Percentiles rank a stretch among this genome's conserved stretches.
Evolutionary conservation across 371 early-diverging fungal species (phyloP).

Genomic region (Syncephalastrum monosporum): DNA sequence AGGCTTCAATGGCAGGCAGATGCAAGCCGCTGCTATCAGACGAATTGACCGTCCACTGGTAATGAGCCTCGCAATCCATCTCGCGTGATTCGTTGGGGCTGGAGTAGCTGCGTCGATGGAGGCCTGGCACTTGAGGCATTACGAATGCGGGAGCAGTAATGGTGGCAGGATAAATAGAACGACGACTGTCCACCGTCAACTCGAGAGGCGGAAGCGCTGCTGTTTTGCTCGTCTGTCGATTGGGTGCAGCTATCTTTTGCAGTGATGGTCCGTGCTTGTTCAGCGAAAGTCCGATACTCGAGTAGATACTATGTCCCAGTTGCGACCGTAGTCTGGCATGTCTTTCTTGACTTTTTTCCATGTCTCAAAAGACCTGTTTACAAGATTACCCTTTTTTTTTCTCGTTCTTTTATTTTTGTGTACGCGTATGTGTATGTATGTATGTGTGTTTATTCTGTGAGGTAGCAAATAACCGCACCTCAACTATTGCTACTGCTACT

Average conservation of each 20-base stretch:
- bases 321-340: no score
- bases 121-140: neutral
- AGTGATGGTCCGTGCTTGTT: conserved; percentile 20
- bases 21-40: neutral
- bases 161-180: neutral
- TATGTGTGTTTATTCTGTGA: no score
- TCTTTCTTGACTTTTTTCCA: no score
- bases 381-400: no score
- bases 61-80: conserved; percentile 3
- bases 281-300: conserved; percentile 12
- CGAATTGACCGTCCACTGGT: conserved; percentile 4
- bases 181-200: conserved; percentile 7
- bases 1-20: conserved; percentile 23
- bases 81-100: neutral
- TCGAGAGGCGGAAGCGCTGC: conserved; percentile 23
- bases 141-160: neutral
- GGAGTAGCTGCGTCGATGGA: conserved; percentile 5
- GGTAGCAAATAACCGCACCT: no score
- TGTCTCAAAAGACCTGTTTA: no score
- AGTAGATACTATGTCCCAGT: no score
- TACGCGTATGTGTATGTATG: no score
- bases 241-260: conserved; percentile 12
- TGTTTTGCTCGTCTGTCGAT: conserved; percentile 13
- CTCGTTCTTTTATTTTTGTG: no score
- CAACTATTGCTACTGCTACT: no score